phyloP scores from a whole-genome alignment of 2,329 filamentous ascomycete species.

The Capronia epimyces region DNA sequence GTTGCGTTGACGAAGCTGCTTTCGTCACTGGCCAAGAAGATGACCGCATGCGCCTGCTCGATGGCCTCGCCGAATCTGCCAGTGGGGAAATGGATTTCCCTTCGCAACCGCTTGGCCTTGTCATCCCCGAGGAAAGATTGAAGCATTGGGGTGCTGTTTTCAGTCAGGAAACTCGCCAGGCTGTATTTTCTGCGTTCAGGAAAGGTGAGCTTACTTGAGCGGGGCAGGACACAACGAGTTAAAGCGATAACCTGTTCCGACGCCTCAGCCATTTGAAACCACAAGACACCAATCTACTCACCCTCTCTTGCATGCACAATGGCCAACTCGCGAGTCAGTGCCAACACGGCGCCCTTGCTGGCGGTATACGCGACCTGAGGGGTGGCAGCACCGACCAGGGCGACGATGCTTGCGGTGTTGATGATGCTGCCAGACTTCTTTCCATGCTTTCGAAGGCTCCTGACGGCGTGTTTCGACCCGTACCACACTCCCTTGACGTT shows the following conservation, averaged over 20 bases:
- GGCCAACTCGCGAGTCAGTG: slow-evolving; percentile 80
- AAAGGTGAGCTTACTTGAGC: slow-evolving; percentile 55
- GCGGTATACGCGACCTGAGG: slow-evolving; percentile 67
- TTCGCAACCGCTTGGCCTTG: slow-evolving; percentile 67
- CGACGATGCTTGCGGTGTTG: slow-evolving; percentile 24
- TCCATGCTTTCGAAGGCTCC: slow-evolving; percentile 69
- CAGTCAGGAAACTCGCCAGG: background rate
- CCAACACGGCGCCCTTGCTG: slow-evolving; percentile 85
- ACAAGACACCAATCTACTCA: background rate
- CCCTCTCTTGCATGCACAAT: slow-evolving; percentile 80
- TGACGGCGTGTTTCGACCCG: slow-evolving; percentile 83
- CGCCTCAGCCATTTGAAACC: background rate
- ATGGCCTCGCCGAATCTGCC: slow-evolving; percentile 89
- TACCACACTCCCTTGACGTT: slow-evolving; percentile 99
- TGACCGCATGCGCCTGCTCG: slow-evolving; percentile 81
- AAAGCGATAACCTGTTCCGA: slow-evolving; percentile 62
- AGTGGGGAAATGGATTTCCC: slow-evolving; percentile 83
- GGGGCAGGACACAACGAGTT: slow-evolving; percentile 85
- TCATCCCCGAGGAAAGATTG: slow-evolving; percentile 93
- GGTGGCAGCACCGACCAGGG: slow-evolving; percentile 23
- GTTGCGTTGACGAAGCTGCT: slow-evolving; percentile 82
- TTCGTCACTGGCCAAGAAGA: slow-evolving; percentile 84
- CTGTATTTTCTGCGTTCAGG: background rate
- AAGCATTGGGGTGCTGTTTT: slow-evolving; percentile 64
- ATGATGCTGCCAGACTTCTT: slow-evolving; percentile 62